Evolutionary conservation across 306 rosid genomes (phyloP).

Genomic region (Vachellia collinsii): DNA sequence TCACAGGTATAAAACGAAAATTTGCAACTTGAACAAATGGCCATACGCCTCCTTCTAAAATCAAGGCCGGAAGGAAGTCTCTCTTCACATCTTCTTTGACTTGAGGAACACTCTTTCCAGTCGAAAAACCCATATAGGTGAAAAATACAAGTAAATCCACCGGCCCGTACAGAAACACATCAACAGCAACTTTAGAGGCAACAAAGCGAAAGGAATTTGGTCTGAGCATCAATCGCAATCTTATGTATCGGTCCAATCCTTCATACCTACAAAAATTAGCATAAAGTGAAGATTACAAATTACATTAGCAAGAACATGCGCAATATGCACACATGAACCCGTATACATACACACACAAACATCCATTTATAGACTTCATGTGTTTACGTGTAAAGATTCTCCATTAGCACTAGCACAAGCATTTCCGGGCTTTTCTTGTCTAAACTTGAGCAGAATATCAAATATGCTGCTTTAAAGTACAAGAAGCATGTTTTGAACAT

Average conservation of each 20-base stretch:
- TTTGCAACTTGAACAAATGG: conserved; percentile 81
- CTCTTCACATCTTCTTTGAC: conserved; percentile 85
- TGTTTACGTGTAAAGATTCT: not conserved
- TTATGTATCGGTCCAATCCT: conserved; percentile 76
- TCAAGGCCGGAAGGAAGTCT: conserved; percentile 79
- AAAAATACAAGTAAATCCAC: conserved; percentile 76
- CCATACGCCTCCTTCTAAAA: conserved; percentile 85
- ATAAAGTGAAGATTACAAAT: conserved; percentile 9
- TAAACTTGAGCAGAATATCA: not conserved
- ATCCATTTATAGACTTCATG: not conserved
- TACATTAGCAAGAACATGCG: not conserved
- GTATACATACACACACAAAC: not conserved
- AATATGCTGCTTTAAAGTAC: not conserved
- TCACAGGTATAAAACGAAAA: conserved; percentile 83
- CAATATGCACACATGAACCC: not conserved
- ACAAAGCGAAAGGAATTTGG: conserved; percentile 78
- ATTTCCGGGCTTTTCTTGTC: not conserved
- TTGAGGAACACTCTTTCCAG: conserved; percentile 71
- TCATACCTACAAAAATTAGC: conserved; percentile 64
- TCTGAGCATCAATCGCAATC: conserved; percentile 56
- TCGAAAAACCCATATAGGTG: conserved; percentile 81
- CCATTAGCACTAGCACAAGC: not conserved
- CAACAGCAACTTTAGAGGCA: conserved; percentile 75
- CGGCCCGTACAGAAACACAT: conserved; percentile 77
- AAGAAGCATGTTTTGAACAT: not conserved